Percentiles rank a stretch among this genome's conserved stretches.
Conservation (phyloP, 305 asterid species). For the Rubia peregrina region DNA sequence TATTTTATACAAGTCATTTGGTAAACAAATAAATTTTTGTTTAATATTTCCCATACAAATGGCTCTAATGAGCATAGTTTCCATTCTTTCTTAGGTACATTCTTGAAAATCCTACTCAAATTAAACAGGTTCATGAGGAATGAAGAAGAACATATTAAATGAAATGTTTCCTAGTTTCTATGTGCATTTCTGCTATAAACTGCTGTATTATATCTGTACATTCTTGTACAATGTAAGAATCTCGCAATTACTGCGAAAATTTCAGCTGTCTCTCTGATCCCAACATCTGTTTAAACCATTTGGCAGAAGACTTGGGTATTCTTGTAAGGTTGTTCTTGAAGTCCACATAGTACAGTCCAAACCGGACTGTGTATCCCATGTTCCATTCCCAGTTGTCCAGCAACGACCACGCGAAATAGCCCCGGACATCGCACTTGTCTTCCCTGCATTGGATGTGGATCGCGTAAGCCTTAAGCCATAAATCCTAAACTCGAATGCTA, state of each 20-base stretch:
- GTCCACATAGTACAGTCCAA: constrained; percentile 75
- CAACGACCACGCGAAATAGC: constrained; percentile 84
- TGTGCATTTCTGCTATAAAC: neutral
- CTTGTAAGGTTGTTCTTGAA: constrained; percentile 75
- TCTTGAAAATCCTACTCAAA: neutral
- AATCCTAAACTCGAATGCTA: neutral
- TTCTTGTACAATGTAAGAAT: neutral
- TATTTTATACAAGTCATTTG: neutral
- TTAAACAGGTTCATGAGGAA: neutral
- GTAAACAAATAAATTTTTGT: neutral
- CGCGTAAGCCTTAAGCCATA: neutral
- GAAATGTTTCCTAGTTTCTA: neutral
- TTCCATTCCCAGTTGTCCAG: constrained; percentile 98
- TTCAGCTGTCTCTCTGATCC: constrained; percentile 19
- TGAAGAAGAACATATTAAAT: neutral
- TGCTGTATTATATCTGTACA: neutral
- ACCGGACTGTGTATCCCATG: constrained; percentile 70
- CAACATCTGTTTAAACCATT: constrained; percentile 62
- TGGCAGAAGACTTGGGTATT: constrained; percentile 65
- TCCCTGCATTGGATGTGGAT: constrained; percentile 37
- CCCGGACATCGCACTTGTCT: constrained; percentile 59
- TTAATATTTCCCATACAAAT: too few relatives aligned
- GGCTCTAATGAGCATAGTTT: neutral
- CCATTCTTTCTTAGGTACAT: neutral
- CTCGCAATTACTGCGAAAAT: constrained; percentile 1